These are phyloP conservation scores for Allium cepa DNA, from an alignment of 106 monocot species.

Conservation along the genomic window DNA sequence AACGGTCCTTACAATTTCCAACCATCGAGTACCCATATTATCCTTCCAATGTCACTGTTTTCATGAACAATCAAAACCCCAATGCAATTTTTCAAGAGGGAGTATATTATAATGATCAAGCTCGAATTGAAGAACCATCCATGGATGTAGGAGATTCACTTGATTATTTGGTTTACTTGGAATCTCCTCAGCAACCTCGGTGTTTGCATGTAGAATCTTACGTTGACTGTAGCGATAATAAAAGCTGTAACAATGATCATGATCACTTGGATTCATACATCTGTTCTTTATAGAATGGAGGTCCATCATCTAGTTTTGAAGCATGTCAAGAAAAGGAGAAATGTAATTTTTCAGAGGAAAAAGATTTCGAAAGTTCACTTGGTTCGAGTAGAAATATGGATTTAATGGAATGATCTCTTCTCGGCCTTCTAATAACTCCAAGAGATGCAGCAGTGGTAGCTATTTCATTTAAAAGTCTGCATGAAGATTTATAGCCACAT, in stretches of 20 bases:
- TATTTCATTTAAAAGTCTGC: slow-evolving; percentile 1
- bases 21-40: neutral
- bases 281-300: neutral
- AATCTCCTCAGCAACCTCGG: neutral
- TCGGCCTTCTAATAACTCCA: neutral
- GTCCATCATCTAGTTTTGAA: slow-evolving; percentile 5
- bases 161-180: slow-evolving; percentile 1
- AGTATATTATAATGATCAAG: neutral
- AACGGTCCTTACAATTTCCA: neutral
- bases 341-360: no score
- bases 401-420: slow-evolving; percentile 12
- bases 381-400: slow-evolving; percentile 13
- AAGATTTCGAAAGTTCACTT: neutral
- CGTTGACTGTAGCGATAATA: neutral
- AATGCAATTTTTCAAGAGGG: neutral
- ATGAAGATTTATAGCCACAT: neutral
- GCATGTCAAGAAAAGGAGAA: slow-evolving; percentile 4
- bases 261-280: slow-evolving; percentile 1
- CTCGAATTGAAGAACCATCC: neutral
- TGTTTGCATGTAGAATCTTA: neutral
- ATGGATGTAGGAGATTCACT: neutral
- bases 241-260: neutral
- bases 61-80: neutral
- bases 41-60: neutral
- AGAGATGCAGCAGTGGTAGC: neutral